A percentile compares a stretch with the other conserved stretches of the same genome.
Evolutionary conservation across 306 rosid species (phyloP).

Genomic region (Vigna reflexopilosa): DNA sequence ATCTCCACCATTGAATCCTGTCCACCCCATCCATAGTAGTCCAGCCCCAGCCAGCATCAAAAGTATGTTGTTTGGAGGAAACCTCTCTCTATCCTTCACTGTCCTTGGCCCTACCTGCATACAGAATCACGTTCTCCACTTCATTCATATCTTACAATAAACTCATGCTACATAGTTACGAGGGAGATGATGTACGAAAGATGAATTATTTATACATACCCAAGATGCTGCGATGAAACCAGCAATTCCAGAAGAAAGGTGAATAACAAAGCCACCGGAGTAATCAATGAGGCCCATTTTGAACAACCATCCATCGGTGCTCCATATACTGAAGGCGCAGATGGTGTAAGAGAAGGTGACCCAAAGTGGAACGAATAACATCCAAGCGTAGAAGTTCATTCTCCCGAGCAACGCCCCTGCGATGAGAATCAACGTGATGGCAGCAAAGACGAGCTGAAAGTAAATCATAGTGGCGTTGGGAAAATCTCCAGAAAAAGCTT

Average conservation of each 20-base stretch:
- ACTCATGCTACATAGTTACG: too few relatives aligned
- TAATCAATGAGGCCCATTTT: conserved; percentile 52
- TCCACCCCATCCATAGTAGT: conserved; percentile 63
- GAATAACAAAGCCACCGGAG: conserved; percentile 56
- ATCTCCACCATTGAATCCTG: conserved; percentile 64
- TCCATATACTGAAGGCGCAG: conserved; percentile 54
- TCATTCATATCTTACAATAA: too few relatives aligned
- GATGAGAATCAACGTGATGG: conserved; percentile 54
- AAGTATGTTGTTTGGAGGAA: conserved; percentile 59
- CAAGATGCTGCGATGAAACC: conserved; percentile 56
- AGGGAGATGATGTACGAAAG: background rate
- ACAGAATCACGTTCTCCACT: background rate
- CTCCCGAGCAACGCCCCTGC: conserved; percentile 60
- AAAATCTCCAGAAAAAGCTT: background rate
- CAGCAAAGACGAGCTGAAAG: conserved; percentile 58
- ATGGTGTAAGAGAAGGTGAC: conserved; percentile 55
- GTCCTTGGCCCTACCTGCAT: conserved; percentile 58
- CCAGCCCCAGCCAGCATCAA: conserved; percentile 63
- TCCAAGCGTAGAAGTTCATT: conserved; percentile 61
- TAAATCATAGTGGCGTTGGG: conserved; percentile 59
- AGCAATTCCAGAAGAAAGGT: conserved; percentile 57
- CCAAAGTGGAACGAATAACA: conserved; percentile 63
- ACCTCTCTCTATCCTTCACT: conserved; percentile 51
- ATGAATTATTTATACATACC: background rate
- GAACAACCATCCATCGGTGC: conserved; percentile 44